Conservation (phyloP, 768 basidiomycete species). For the Porphyrellus cyaneotinctus region DNA sequence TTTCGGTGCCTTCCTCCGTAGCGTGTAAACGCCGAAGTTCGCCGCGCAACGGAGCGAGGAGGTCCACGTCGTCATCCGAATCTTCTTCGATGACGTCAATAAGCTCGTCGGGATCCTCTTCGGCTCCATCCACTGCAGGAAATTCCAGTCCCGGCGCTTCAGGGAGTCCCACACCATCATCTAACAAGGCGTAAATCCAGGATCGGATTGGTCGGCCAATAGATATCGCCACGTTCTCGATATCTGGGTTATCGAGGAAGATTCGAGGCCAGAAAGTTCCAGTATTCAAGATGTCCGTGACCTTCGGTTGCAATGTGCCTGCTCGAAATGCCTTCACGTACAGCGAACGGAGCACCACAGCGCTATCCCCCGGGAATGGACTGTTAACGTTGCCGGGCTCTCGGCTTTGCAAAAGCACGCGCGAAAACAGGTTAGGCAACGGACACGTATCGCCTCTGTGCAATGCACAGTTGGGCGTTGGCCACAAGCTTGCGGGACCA, state of each 20-base stretch:
- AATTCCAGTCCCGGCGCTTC: conserved; percentile 21
- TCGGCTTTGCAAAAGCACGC: conserved; percentile 22
- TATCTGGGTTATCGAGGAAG: conserved; percentile 78
- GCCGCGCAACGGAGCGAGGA: conserved; percentile 65
- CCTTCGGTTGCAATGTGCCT: conserved; percentile 53
- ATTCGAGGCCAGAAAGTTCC: conserved; percentile 65
- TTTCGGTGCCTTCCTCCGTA: conserved; percentile 33
- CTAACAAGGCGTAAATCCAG: conserved; percentile 66
- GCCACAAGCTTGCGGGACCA: conserved; percentile 45
- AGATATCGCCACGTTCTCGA: conserved; percentile 59
- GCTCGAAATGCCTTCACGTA: conserved; percentile 63
- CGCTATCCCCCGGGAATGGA: conserved; percentile 13
- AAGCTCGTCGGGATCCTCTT: conserved; percentile 55
- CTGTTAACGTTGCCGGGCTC: conserved; percentile 21
- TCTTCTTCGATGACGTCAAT: conserved; percentile 67
- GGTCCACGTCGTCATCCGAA: conserved; percentile 46
- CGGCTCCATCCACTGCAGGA: conserved; percentile 27
- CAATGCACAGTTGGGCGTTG: conserved; percentile 55
- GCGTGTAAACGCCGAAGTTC: conserved; percentile 56
- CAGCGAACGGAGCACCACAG: conserved; percentile 37
- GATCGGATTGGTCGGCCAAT: conserved; percentile 59
- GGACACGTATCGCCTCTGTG: conserved; percentile 57
- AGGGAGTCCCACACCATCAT: conserved; percentile 63
- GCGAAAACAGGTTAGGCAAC: conserved; percentile 50
- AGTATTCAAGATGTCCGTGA: conserved; percentile 57